Evolutionary conservation across 306 rosid genomes (phyloP).

Genomic region (Glycine soja): DNA sequence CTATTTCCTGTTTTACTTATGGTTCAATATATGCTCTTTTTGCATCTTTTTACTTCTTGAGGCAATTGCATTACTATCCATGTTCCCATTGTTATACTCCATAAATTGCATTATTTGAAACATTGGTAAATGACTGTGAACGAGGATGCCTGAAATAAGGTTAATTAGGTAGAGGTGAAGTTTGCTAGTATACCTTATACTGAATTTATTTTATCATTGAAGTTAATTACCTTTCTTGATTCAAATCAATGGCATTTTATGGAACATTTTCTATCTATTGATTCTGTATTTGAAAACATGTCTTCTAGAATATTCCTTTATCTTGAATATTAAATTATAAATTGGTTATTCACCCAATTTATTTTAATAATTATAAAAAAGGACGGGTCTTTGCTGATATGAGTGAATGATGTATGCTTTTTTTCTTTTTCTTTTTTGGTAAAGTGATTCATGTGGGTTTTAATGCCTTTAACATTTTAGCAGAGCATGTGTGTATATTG

Average conservation of each 20-base stretch:
- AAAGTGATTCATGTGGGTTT: neutral
- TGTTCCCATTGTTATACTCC: constrained; percentile 24
- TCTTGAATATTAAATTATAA: constrained; percentile 30
- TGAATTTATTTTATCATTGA: constrained; percentile 1
- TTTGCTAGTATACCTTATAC: constrained; percentile 3
- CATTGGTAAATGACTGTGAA: constrained; percentile 19
- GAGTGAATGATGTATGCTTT: neutral
- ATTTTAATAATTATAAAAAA: neutral
- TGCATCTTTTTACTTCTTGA: neutral
- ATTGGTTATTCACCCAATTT: neutral
- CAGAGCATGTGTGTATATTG: neutral
- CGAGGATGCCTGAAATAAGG: neutral
- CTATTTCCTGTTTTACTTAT: neutral
- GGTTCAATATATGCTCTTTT: constrained; percentile 22
- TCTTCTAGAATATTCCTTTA: constrained; percentile 29
- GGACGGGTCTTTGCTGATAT: neutral
- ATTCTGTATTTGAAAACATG: constrained; percentile 28
- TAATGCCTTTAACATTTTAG: neutral
- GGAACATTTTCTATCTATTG: constrained; percentile 26
- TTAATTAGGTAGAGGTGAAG: constrained; percentile 23
- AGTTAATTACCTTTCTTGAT: constrained; percentile 16
- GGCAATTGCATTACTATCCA: constrained; percentile 22
- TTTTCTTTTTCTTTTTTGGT: neutral
- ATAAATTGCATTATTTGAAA: neutral
- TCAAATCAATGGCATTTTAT: constrained; percentile 15